Base-by-base conservation (phyloP, 768 basidiomycete species). In the Holtermanniella nyarrowii region DNA sequence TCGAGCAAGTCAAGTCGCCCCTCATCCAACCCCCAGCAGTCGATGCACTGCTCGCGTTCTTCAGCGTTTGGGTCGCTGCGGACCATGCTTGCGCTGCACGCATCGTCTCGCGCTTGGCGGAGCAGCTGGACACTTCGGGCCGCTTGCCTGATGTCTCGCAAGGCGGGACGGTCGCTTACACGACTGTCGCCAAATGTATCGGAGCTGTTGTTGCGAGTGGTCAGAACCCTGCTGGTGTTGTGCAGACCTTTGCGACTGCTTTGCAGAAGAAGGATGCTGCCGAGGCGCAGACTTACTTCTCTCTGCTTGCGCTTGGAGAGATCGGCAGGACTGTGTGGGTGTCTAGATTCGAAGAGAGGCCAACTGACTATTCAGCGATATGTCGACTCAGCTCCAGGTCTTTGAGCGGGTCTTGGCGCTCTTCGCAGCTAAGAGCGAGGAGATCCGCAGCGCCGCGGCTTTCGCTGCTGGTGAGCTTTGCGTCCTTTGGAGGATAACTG, bases 281-380 rank as follows among this genome's bases (percentile, higher is more conserved):
- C 57, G 72, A 84, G 16, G 76, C 80, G 1, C 76, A 82, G 39
- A 77, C 88, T 5, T 82, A 88, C 26, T 78, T 99, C 21, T 86
- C 88, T 59, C 76, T 97, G 49, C 76, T 95, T 13, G 84, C 88
- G 39, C 76, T 97, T 46, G 95, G 95, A 44, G 95, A 97, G 70
- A 78, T 97, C 39, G 95, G 93, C 26, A 83, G 91, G 26, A 83
- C 82, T 62, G 82, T 87, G 91, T 95, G 52, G 54, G 81, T 74
- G 37, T 11, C 20, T 14, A 18, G 42, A 23, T 23, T 2, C 21
- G 24, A 42, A 23, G 10, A 24, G 46, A 18, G 2, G 24, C 46
- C 50, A 2, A 54, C 24, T 26, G 47, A 56, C 24, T 50, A 41
- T 23, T n/a, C 59, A 97, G 91, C 57, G 93, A 97, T 62, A 84